Base-by-base conservation (phyloP, 208 protist species). In the Zelonia costaricensis region DNA sequence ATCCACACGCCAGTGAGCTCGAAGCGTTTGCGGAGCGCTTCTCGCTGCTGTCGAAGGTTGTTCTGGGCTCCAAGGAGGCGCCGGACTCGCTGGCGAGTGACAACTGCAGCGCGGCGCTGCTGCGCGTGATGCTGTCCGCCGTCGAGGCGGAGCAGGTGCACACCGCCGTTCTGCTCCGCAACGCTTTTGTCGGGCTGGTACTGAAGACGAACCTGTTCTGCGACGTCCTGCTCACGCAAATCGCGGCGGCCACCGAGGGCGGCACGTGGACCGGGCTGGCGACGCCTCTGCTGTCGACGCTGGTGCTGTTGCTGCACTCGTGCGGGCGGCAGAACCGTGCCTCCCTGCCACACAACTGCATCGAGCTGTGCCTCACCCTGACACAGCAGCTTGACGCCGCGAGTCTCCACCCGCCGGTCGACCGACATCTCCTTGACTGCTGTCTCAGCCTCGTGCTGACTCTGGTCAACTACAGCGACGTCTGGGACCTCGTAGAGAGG, bases 281-380 rank as follows among this genome's bases (percentile, higher is more conserved):
- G 22, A 79, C 75, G 43, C 48, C 64, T 1, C 66, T 88, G 25
- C 69, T 92, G 23, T 77, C 80, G 15, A 77, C 79, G n/a, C 53
- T 89, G 33, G 71, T 71, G 44, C 40, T 55, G 13, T 49, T 77
- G 15, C n/a, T 92, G n/a, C 72, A 76, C 44, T 65, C 63, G 7
- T 53, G 66, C 13, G 59, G 68, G 6, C 72, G 69, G 25, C 62
- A 82, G 62, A 61, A 60, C 18, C 65, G 63, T 27, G 70, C 68
- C 51, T 79, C 70, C 4, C 56, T 92, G 6, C 55, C 67, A 4
- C 65, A 65, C 44, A 86, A 89, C 38, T 76, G 65, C 31, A 71
- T 92, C 18, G 78, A 89, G 55, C 64, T 89, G 23, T 86, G 80
- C 55, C 67, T 88, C 16, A 74, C 76, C 10, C 60, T 92, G 13